Conservation (phyloP, 2,329 filamentous ascomycete genomes). For the Tolypocladium tundrense region DNA sequence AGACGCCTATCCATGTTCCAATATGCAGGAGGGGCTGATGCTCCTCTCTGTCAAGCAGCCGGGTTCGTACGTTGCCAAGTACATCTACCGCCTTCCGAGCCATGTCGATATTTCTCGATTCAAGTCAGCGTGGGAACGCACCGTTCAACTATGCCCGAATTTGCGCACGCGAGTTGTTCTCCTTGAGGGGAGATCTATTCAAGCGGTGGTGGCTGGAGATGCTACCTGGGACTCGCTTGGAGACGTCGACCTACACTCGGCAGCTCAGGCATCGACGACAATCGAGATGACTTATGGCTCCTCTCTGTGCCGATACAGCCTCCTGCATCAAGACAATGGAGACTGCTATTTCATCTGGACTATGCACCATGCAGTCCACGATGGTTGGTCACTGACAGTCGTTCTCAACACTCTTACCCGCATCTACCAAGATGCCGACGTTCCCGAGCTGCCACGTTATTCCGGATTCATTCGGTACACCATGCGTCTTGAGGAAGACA, state of each 20-base stretch:
- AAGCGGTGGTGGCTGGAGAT: slow-evolving; percentile 1
- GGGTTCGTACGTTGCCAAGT: slow-evolving; percentile 24
- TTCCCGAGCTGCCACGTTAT: slow-evolving; percentile 1
- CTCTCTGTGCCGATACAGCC: neutral
- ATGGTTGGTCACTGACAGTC: slow-evolving; percentile 8
- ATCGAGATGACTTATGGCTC: slow-evolving; percentile 3
- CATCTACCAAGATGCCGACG: slow-evolving; percentile 1
- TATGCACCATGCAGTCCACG: slow-evolving; percentile 13
- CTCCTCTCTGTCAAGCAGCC: slow-evolving; percentile 17
- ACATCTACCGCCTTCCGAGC: slow-evolving; percentile 11
- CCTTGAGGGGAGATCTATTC: neutral
- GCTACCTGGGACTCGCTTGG: neutral
- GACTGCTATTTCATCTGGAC: slow-evolving; percentile 9
- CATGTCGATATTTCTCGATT: slow-evolving; percentile 13
- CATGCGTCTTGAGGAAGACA: neutral
- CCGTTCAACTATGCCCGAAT: neutral
- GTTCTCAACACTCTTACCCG: neutral
- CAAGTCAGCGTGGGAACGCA: slow-evolving; percentile 16
- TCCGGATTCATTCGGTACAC: slow-evolving; percentile 6
- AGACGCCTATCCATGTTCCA: slow-evolving; percentile 26
- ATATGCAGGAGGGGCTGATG: slow-evolving; percentile 27
- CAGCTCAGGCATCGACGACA: neutral
- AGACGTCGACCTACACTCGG: neutral
- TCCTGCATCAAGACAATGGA: neutral
- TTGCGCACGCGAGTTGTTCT: slow-evolving; percentile 7